These are phyloP conservation scores for Aristolochia fimbriata DNA, from an alignment of 164 flowering plant species.

Conservation along the genomic window DNA sequence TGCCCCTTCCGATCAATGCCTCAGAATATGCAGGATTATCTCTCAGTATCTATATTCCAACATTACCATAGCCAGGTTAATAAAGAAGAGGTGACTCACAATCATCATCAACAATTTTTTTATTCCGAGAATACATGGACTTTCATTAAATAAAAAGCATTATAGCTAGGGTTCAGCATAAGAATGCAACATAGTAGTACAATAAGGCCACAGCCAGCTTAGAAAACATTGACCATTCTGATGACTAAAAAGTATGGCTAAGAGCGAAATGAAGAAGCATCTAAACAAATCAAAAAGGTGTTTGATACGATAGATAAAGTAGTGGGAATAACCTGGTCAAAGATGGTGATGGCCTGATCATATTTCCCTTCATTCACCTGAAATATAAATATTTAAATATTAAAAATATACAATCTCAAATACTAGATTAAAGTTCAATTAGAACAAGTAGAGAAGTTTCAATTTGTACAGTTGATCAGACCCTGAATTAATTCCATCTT, in stretches of 20 bases:
- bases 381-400: conserved; percentile 3
- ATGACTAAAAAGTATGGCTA: background rate
- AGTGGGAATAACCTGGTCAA: conserved; percentile 61
- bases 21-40: conserved; percentile 84
- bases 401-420: too few relatives aligned
- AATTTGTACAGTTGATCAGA: too few relatives aligned
- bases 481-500: too few relatives aligned
- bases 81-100: background rate
- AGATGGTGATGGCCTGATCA: conserved; percentile 67
- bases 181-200: too few relatives aligned
- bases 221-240: too few relatives aligned
- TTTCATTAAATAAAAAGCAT: background rate
- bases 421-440: too few relatives aligned
- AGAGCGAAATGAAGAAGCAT: conserved; percentile 2
- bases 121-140: background rate
- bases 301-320: background rate
- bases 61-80: background rate
- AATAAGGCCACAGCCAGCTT: too few relatives aligned
- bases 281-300: background rate
- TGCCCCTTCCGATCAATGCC: conserved; percentile 96
- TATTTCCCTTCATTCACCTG: conserved; percentile 97
- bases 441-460: too few relatives aligned
- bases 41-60: conserved; percentile 50
- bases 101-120: background rate
- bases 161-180: background rate